Evolutionary conservation across 805 yeast species (phyloP), one percentile per base, ranked within the genome.

Genomic region (Geotrichum ghanense): DNA sequence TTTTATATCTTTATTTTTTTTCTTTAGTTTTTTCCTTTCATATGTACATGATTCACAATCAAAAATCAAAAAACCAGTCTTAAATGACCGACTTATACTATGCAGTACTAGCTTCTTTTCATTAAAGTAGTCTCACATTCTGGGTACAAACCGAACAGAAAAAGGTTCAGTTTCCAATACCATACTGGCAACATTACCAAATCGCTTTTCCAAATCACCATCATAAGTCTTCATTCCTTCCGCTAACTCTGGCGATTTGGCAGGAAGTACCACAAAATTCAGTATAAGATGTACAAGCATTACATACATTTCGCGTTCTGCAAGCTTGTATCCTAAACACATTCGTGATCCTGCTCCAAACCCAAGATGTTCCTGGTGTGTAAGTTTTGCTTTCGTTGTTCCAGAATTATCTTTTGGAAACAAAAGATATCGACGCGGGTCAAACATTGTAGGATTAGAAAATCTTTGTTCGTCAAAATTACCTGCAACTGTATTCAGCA

Each of bases 271-370:
- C 44, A 71, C 64, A 55, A 75, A 84, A 21, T 71, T 54, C 1
- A 79, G 56, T 1, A 83, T 57, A 45, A 78, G 56, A 45, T 85
- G 72, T 49, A 76, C 64, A 17, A 78, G 59, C 16, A 81, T 58
- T 3, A 75, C 67, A 55, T 83, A 84, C 55, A 83, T 64, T 58
- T 83, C 88, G 46, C 76, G 72, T 53, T 70, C 68, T 0, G 88
- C 88, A 43, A 83, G 66, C 45, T 73, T 71, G 43, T 72, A 72
- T 0, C 92, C 94, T 0, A 81, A 71, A 59, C 94, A 84, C 78
- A 73, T 78, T 47, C 94, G 62, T 1, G 81, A 67, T 0, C 94
- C 94, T 17, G 75, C 72, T 0, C 92, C 94, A 61, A 59, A 64
- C 2, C 65, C 55, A 45, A 55, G 61, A 78, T 3, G 85, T 24